A percentile compares a stretch with the other conserved stretches of the same genome.
Conservation (phyloP, 148 eudicot genomes). For the Arctostaphylos glauca region DNA sequence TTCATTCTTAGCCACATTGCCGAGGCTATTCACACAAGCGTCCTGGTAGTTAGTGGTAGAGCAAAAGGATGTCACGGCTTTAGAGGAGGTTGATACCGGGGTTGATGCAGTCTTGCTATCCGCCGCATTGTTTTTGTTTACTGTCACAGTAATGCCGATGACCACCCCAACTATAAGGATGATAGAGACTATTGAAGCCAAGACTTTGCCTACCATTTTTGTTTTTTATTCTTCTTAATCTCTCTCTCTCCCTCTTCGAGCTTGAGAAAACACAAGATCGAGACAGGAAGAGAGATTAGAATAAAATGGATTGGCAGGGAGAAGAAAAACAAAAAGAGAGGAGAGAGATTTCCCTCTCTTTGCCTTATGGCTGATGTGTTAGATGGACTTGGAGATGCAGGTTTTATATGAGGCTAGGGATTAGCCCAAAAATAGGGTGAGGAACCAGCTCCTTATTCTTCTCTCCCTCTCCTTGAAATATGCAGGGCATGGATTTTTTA, state of each 20-base stretch:
- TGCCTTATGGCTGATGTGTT: background rate
- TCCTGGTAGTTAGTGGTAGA: conserved; percentile 38
- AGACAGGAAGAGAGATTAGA: background rate
- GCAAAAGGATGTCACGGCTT: conserved; percentile 46
- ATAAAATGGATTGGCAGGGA: background rate
- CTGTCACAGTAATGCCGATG: conserved; percentile 38
- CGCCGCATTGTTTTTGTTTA: conserved; percentile 21
- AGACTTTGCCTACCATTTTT: conserved; percentile 33
- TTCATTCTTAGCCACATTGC: conserved; percentile 40
- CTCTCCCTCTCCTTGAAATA: background rate
- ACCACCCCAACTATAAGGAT: conserved; percentile 51
- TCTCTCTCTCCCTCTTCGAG: background rate
- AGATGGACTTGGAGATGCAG: background rate
- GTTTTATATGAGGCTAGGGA: background rate
- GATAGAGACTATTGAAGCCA: conserved; percentile 38
- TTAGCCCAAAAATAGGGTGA: conserved; percentile 5
- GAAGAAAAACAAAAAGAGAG: background rate
- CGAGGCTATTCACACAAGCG: conserved; percentile 38
- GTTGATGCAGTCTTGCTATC: conserved; percentile 8
- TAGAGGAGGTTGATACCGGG: conserved; percentile 27
- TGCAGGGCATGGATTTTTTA: too few species aligned
- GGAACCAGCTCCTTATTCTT: background rate
- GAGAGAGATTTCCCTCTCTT: conserved; percentile 6
- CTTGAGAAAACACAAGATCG: background rate
- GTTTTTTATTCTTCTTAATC: background rate